Evolutionary conservation across 2,329 filamentous ascomycete genomes (phyloP), one percentile per base, ranked within the genome.

Genomic region (Neonectria faginata): DNA sequence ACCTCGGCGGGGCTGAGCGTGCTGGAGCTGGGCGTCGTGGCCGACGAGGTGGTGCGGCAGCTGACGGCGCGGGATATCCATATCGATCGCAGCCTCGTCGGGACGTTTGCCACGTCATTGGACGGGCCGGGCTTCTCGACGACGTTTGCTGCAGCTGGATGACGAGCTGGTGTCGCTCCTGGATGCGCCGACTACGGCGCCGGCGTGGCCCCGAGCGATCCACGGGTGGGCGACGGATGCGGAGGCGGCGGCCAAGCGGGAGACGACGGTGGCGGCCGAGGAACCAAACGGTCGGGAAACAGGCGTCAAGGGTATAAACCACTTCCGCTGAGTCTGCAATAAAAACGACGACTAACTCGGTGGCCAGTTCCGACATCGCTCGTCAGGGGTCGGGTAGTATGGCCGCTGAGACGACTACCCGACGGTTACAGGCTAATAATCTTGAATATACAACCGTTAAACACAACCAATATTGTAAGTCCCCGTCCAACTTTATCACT

Each of bases 1-100:
- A 73, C 52, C 59, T 73, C 14, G 71, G 71, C 18, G 71, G 71
- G 71, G 1, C 50, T 73, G 20, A 71, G 68, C 20, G 69, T 70
- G 39, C 50, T 73, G 29, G 71, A 73, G 56, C 64, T 73, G 25
- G 60, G 68, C n/a, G 70, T 73, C 12, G 54, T 73, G 7, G 69
- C 70, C 7, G 71, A 73, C 11, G 71, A 73, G 55, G 67, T 71
- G 16, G 62, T 73, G 2, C 60, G 50, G 8, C 69, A 73, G 57
- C 44, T 73, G 20, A 56, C 16, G 0, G 14, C 3, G 16, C 42
- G 54, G 12, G 31, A 66, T 20, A 58, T 70, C 6, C 31, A 44
- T 3, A 70, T 73, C 29, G 62, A 60, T 2, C 60, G 69, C 20
- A 66, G 68, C 45, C 29, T 73, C 12, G 66, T 72, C 3, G 71